Percentiles rank a stretch among this genome's conserved stretches.
Evolutionary conservation across 208 protist species (phyloP).

Genomic region (Leishmania amazonensis): DNA sequence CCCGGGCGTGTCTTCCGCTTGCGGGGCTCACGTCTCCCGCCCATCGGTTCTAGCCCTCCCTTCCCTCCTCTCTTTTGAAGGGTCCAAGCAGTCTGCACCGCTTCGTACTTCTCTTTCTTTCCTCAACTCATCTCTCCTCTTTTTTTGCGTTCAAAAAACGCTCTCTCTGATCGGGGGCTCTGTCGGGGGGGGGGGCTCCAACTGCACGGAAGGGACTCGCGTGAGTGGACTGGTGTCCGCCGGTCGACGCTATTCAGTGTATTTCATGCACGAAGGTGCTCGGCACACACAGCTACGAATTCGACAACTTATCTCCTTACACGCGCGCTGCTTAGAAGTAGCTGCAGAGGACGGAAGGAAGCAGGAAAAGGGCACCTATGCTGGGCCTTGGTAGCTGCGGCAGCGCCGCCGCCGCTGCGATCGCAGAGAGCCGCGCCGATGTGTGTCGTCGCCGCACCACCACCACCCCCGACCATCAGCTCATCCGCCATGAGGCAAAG

Average conservation of each 20-base stretch:
- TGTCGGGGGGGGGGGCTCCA: neutral
- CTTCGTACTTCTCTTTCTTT: neutral
- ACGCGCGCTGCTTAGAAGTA: neutral
- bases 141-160: neutral
- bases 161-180: neutral
- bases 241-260: neutral
- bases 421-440: neutral
- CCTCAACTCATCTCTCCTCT: neutral
- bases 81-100: neutral
- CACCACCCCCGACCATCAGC: neutral
- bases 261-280: neutral
- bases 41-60: neutral
- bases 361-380: neutral
- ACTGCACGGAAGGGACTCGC: neutral
- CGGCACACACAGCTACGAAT: neutral
- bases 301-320: neutral
- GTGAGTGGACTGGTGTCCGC: neutral
- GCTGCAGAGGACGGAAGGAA: neutral
- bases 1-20: neutral
- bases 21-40: neutral
- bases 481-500: neutral
- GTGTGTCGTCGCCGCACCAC: neutral
- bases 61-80: no score
- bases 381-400: neutral
- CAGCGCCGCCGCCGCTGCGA: neutral